A percentile compares a stretch with the other conserved stretches of the same genome.
Conservation (phyloP, 768 basidiomycete genomes). For the Dacryopinax spathularia region DNA sequence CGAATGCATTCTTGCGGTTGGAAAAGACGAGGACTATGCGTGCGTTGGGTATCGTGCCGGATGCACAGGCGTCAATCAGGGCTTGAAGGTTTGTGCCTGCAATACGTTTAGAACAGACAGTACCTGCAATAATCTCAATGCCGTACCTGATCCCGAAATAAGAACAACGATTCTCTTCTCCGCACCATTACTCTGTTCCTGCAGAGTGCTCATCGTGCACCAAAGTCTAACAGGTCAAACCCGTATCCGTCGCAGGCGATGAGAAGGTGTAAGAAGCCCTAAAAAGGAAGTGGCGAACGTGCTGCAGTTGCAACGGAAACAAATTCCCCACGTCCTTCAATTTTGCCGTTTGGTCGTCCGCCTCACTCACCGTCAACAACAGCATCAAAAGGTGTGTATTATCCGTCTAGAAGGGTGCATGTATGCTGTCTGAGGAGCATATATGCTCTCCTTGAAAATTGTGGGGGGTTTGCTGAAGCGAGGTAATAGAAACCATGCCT, state of each 20-base stretch:
- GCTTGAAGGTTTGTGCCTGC: slow-evolving; percentile 93
- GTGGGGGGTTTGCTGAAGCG: neutral
- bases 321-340: neutral
- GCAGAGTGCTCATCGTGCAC: neutral
- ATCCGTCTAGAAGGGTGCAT: neutral
- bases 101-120: neutral
- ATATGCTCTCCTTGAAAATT: neutral
- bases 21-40: slow-evolving; percentile 73
- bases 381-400: neutral
- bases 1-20: slow-evolving; percentile 82
- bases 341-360: neutral
- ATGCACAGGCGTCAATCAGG: slow-evolving; percentile 63
- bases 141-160: slow-evolving; percentile 50
- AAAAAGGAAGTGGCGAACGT: neutral
- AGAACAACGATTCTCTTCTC: slow-evolving; percentile 36
- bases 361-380: neutral
- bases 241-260: too few relatives aligned
- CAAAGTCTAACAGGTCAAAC: neutral
- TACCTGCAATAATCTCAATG: neutral
- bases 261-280: neutral
- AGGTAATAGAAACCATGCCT: slow-evolving; percentile 21
- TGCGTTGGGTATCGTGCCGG: slow-evolving; percentile 44
- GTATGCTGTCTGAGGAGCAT: neutral
- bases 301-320: neutral
- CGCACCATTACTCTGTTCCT: neutral